Evolutionary conservation across 2,329 filamentous ascomycete genomes (phyloP).

Genomic region (Aureobasidium pullulans): DNA sequence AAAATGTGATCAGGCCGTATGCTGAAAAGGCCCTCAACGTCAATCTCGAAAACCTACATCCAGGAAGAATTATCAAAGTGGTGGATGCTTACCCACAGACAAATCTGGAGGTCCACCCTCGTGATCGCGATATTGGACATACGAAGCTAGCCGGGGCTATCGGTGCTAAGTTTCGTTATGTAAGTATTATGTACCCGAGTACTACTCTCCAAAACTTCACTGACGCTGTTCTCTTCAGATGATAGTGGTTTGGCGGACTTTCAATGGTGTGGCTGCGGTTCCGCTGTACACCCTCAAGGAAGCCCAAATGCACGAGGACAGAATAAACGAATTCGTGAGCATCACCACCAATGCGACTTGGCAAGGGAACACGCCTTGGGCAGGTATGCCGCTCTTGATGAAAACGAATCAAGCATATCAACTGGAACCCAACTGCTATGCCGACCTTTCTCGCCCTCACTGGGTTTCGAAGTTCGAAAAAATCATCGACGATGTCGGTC

Average conservation of each 20-base stretch:
- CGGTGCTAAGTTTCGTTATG: not conserved
- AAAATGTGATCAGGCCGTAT: not conserved
- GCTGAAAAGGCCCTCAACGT: not conserved
- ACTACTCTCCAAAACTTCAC: too few relatives aligned
- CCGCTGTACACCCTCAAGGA: not conserved
- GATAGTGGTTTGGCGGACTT: not conserved
- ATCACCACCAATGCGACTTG: not conserved
- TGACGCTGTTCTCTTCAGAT: not conserved
- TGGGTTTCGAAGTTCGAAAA: not conserved
- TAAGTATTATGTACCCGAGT: too few relatives aligned
- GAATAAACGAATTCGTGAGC: not conserved
- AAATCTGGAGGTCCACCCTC: not conserved
- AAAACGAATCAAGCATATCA: not conserved
- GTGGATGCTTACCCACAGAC: not conserved
- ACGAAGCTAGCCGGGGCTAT: not conserved
- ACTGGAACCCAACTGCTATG: not conserved
- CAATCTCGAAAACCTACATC: not conserved
- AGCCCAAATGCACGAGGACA: not conserved
- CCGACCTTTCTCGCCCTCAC: not conserved
- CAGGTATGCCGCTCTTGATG: not conserved
- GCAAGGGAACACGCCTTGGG: not conserved
- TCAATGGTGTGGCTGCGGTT: not conserved
- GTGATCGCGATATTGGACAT: not conserved
- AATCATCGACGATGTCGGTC: not conserved
- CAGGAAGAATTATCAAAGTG: not conserved